Evolutionary conservation across 2,329 filamentous ascomycete genomes (phyloP).

Genomic region (Cladosporium cucumerinum): DNA sequence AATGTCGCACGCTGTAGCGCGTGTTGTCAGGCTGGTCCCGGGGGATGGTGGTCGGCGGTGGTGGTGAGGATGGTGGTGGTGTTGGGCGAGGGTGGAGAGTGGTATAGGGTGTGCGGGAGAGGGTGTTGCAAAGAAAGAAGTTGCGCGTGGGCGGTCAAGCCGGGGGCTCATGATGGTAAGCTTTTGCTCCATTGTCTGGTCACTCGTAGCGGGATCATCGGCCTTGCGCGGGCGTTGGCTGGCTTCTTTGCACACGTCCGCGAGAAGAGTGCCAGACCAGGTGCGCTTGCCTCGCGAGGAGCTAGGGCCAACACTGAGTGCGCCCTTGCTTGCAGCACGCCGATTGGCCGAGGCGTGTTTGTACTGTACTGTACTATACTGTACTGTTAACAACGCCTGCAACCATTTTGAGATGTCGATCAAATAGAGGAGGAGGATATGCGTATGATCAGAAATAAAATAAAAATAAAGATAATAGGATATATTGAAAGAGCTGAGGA

Average conservation of each 20-base stretch:
- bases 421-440: too few relatives aligned
- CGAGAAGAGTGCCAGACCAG: neutral
- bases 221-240: conserved; percentile 8
- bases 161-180: conserved; percentile 3
- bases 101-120: neutral
- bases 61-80: conserved; percentile 2
- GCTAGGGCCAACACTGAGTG: conserved; percentile 1
- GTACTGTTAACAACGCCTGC: neutral
- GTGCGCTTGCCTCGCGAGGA: neutral
- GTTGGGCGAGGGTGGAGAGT: neutral
- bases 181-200: conserved; percentile 9
- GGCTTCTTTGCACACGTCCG: neutral
- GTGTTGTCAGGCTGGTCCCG: conserved; percentile 3
- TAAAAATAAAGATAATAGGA: too few relatives aligned
- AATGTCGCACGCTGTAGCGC: conserved; percentile 11
- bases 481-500: neutral
- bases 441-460: neutral
- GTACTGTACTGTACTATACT: too few relatives aligned
- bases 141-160: conserved; percentile 4
- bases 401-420: neutral
- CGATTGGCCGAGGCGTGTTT: neutral
- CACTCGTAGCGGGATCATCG: conserved; percentile 9
- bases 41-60: neutral
- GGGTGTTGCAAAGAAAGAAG: conserved; percentile 4
- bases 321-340: neutral